Percentiles rank a stretch among this genome's conserved stretches.
Evolutionary conservation across 2,329 filamentous ascomycete genomes (phyloP).

Genomic region (Aphanocladium album): DNA sequence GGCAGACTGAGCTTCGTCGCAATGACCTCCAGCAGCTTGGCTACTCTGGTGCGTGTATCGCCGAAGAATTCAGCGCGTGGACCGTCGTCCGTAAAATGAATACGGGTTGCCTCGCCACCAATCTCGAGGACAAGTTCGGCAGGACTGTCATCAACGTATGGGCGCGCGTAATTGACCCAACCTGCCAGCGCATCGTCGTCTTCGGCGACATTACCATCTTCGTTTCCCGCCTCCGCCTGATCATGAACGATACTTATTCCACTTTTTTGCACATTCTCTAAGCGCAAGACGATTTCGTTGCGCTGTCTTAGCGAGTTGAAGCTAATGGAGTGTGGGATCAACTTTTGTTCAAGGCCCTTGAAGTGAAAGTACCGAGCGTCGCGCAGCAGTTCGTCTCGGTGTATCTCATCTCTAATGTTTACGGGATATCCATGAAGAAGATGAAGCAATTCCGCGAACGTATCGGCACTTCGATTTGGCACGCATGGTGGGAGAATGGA

Average conservation of each 20-base stretch:
- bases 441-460: constrained; percentile 77
- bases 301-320: constrained; percentile 66
- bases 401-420: constrained; percentile 67
- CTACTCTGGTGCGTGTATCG: constrained; percentile 63
- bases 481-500: constrained; percentile 79
- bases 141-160: constrained; percentile 72
- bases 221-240: constrained; percentile 12
- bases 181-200: constrained; percentile 28
- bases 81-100: constrained; percentile 41
- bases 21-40: constrained; percentile 73
- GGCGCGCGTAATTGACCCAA: constrained; percentile 76
- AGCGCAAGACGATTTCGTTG: constrained; percentile 70
- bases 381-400: constrained; percentile 70
- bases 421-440: constrained; percentile 80
- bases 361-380: constrained; percentile 93
- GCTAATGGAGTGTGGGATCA: constrained; percentile 71
- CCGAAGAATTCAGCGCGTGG: constrained; percentile 67
- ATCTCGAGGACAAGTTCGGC: constrained; percentile 79
- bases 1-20: constrained; percentile 72
- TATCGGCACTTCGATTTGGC: constrained; percentile 74
- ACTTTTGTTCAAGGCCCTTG: constrained; percentile 80
- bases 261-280: constrained; percentile 86
- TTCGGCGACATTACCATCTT: background rate
- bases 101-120: constrained; percentile 56
- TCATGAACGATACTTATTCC: constrained; percentile 65